Percentiles rank a stretch among this genome's conserved stretches.
Conservation (phyloP, 2,329 filamentous ascomycete genomes). For the Fusarium liriodendri region DNA sequence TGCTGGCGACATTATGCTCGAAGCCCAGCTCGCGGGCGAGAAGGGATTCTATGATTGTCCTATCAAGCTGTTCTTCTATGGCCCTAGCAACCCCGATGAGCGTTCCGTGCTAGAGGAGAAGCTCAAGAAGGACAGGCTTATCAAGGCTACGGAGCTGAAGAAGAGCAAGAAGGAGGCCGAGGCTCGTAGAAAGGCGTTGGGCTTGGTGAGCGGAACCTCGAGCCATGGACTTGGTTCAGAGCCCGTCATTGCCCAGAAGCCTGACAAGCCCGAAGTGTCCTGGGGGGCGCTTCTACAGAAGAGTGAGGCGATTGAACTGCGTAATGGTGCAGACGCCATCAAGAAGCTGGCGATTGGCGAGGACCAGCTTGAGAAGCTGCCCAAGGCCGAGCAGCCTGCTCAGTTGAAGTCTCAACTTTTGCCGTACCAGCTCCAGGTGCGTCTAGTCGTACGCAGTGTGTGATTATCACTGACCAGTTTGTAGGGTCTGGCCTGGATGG, state of each 20-base stretch:
- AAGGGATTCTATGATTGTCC: slow-evolving; percentile 80
- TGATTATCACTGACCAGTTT: slow-evolving; percentile 33
- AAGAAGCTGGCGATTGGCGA: slow-evolving; percentile 80
- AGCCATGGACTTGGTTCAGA: slow-evolving; percentile 51
- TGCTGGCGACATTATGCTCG: slow-evolving; percentile 68
- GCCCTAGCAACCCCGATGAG: slow-evolving; percentile 66
- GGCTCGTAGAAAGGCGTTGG: slow-evolving; percentile 58
- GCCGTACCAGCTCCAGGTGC: slow-evolving; percentile 78
- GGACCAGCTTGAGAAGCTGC: slow-evolving; percentile 75
- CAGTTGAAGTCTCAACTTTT: slow-evolving; percentile 75
- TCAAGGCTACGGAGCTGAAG: slow-evolving; percentile 68
- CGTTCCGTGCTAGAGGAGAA: slow-evolving; percentile 67
- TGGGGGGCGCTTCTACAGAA: slow-evolving; percentile 73
- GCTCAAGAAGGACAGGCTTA: slow-evolving; percentile 74
- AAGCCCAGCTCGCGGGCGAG: slow-evolving; percentile 75
- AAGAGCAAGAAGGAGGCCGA: slow-evolving; percentile 65
- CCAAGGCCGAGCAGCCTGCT: slow-evolving; percentile 75
- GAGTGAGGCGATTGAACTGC: slow-evolving; percentile 75
- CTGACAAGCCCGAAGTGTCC: slow-evolving; percentile 56
- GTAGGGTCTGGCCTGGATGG: slow-evolving; percentile 85
- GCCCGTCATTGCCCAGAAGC: slow-evolving; percentile 39
- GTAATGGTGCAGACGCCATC: slow-evolving; percentile 71
- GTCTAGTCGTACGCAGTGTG: slow-evolving; percentile 2
- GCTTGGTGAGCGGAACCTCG: slow-evolving; percentile 52
- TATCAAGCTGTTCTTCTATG: slow-evolving; percentile 75